phyloP scores from a whole-genome alignment of 1,139 yeast genomes.

The Candida glucosophila region DNA sequence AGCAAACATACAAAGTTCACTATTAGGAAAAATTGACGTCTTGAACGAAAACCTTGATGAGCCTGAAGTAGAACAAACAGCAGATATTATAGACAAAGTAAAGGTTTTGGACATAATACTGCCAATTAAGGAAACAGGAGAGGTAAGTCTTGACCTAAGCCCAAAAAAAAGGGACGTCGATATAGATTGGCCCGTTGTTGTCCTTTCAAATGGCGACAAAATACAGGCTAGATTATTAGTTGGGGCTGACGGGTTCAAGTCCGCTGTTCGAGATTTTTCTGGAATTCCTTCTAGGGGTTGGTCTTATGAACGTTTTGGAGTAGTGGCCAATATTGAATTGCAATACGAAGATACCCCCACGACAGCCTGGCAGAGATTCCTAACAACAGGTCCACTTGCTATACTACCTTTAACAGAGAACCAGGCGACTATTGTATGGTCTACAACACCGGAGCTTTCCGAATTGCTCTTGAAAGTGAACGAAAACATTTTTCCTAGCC shows the following conservation, averaged over 20 bases:
- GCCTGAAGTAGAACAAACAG: conserved; percentile 12
- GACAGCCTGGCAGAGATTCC: conserved; percentile 89
- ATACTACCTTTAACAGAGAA: conserved; percentile 80
- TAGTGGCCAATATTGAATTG: conserved; percentile 77
- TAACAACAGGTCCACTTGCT: conserved; percentile 91
- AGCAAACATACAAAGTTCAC: conserved; percentile 69
- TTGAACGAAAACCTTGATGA: conserved; percentile 21
- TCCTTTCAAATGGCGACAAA: conserved; percentile 55
- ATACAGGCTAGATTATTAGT: conserved; percentile 67
- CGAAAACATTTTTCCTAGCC: conserved; percentile 53
- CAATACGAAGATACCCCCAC: conserved; percentile 63
- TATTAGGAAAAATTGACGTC: conserved; percentile 50
- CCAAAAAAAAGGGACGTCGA: conserved; percentile 15
- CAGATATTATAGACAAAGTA: conserved; percentile 50
- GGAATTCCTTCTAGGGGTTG: conserved; percentile 85
- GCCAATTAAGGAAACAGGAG: conserved; percentile 11
- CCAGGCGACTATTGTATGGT: conserved; percentile 89
- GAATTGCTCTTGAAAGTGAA: conserved; percentile 49
- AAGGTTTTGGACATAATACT: conserved; percentile 49
- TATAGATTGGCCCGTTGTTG: conserved; percentile 71
- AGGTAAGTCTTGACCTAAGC: conserved; percentile 10
- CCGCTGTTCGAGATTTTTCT: conserved; percentile 82
- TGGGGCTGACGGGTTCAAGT: conserved; percentile 95
- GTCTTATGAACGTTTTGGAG: conserved; percentile 82
- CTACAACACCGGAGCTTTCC: conserved; percentile 73